Percentiles rank a stretch among this genome's conserved stretches.
phyloP scores from a whole-genome alignment of 345 rosid genomes.

The Linum lewisii region DNA sequence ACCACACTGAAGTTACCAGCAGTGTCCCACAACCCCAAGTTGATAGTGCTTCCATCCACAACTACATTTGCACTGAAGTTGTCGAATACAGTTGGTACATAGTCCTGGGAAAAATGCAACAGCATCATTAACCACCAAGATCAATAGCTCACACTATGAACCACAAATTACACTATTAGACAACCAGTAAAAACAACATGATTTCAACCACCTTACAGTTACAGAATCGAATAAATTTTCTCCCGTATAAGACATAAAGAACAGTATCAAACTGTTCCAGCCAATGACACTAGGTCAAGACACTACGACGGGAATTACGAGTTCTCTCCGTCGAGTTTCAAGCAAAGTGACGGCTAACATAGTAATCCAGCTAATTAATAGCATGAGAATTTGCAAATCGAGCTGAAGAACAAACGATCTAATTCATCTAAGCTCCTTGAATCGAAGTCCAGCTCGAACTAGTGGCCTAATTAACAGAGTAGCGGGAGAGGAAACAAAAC shows the following conservation, averaged over 20 bases:
- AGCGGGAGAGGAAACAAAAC: background rate
- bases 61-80: constrained; percentile 96
- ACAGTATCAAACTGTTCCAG: background rate
- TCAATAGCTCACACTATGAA: background rate
- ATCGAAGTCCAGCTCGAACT: background rate
- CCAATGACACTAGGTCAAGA: background rate
- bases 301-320: background rate
- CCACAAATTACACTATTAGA: background rate
- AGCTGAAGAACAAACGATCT: background rate
- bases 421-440: background rate
- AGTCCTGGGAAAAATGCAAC: constrained; percentile 41
- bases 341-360: background rate
- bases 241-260: background rate
- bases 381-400: background rate
- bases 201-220: no score
- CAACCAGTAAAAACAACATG: background rate
- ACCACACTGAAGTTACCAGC: constrained; percentile 44
- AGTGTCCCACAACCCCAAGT: constrained; percentile 96
- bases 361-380: background rate
- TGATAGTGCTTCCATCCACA: constrained; percentile 78
- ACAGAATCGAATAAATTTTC: background rate
- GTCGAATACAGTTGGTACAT: constrained; percentile 90
- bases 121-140: background rate
- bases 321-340: background rate
- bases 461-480: background rate